Conservation (phyloP, 2,329 filamentous ascomycete species). For the Colletotrichum melonis region DNA sequence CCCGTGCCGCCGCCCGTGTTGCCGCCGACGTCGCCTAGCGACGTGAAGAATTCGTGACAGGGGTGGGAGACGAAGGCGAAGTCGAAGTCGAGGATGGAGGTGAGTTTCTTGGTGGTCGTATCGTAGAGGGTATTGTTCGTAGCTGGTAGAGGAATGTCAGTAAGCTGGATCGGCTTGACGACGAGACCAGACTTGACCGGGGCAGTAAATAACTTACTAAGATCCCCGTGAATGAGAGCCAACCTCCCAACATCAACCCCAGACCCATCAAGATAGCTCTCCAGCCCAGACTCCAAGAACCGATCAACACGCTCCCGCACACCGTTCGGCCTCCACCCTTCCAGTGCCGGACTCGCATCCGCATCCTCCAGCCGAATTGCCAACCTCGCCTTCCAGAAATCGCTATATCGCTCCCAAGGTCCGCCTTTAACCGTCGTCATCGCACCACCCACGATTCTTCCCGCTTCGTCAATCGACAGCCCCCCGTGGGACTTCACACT, state of each 20-base stretch:
- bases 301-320: constrained; percentile 32
- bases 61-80: constrained; percentile 40
- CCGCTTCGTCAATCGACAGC: constrained; percentile 36
- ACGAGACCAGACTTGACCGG: too few species aligned
- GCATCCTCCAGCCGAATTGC: constrained; percentile 23
- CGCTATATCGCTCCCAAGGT: constrained; percentile 36
- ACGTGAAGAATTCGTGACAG: constrained; percentile 41
- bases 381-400: constrained; percentile 35
- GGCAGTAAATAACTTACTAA: constrained; percentile 37
- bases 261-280: constrained; percentile 18
- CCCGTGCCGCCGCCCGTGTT: constrained; percentile 16
- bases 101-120: constrained; percentile 36
- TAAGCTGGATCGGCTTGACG: too few species aligned
- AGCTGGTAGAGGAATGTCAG: constrained; percentile 23
- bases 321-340: constrained; percentile 38
- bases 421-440: constrained; percentile 33
- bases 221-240: constrained; percentile 41
- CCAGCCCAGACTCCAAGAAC: constrained; percentile 33
- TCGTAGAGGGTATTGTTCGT: constrained; percentile 44
- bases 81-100: constrained; percentile 44
- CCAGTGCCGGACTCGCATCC: constrained; percentile 27
- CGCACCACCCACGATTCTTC: constrained; percentile 35
- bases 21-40: constrained; percentile 34
- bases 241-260: constrained; percentile 33
- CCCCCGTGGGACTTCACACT: constrained; percentile 37